These are phyloP conservation scores for Aegilops umbellulata DNA, from an alignment of 176 grass and related monocot genomes.

Conservation along the genomic window DNA sequence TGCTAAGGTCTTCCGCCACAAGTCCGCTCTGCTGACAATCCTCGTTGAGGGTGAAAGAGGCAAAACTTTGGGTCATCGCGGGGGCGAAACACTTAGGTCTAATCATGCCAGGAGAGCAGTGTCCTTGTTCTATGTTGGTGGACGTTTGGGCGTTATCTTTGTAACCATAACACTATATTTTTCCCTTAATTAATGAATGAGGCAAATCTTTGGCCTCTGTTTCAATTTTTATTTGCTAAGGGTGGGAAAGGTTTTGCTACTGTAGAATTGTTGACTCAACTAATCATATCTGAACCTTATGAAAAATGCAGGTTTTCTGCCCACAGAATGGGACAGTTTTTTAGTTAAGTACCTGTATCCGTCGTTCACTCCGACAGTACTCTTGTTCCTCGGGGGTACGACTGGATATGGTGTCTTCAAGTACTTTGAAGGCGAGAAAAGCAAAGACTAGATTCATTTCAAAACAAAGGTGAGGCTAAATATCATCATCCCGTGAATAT, in stretches of 20 bases:
- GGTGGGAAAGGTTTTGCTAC: not conserved
- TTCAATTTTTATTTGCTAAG: too few species aligned
- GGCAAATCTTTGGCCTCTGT: too few species aligned
- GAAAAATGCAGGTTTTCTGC: conserved; percentile 72
- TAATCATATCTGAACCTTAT: not conserved
- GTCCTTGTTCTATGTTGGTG: too few species aligned
- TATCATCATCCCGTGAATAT: not conserved
- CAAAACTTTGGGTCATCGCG: too few species aligned
- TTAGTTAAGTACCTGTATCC: conserved; percentile 93
- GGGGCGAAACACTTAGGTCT: too few species aligned
- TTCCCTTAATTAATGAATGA: too few species aligned
- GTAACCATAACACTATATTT: too few species aligned
- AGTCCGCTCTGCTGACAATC: too few species aligned
- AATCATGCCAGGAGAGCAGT: too few species aligned
- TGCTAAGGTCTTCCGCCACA: too few species aligned
- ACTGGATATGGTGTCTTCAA: conserved; percentile 84
- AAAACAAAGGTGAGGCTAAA: conserved; percentile 13
- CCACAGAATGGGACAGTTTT: conserved; percentile 75
- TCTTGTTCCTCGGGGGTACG: conserved; percentile 64
- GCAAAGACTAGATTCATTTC: conserved; percentile 43
- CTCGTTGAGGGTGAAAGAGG: too few species aligned
- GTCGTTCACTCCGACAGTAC: conserved; percentile 84
- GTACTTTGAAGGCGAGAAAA: conserved; percentile 87
- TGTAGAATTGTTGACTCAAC: conserved; percentile 5
- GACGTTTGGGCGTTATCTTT: too few species aligned